phyloP scores from a whole-genome alignment of 148 eudicot species.

The Fagopyrum esculentum region DNA sequence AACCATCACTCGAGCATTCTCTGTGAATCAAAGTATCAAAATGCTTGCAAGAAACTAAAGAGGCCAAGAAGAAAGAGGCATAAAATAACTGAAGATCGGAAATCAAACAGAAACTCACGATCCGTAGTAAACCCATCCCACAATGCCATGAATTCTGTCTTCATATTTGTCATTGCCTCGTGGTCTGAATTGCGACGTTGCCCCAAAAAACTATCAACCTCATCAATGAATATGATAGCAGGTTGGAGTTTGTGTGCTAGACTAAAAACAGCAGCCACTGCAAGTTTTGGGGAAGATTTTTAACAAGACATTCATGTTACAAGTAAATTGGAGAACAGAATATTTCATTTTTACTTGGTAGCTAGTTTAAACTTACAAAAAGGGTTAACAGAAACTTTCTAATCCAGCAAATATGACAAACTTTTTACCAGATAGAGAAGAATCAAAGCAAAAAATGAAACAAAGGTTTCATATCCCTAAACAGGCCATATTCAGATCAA shows the following conservation, averaged over 20 bases:
- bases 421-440: not conserved
- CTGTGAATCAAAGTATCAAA: conserved; percentile 32
- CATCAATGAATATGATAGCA: conserved; percentile 90
- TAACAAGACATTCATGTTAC: not conserved
- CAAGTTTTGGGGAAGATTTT: conserved; percentile 18
- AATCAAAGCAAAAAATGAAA: not conserved
- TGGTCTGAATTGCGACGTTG: conserved; percentile 84
- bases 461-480: not conserved
- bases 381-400: not conserved
- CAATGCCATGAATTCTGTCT: conserved; percentile 90
- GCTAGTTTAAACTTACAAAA: not conserved
- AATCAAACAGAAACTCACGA: conserved; percentile 36
- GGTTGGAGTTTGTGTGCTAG: conserved; percentile 92
- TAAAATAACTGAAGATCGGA: not conserved
- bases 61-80: conserved; percentile 20
- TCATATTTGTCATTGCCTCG: conserved; percentile 89
- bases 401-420: not conserved
- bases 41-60: not conserved
- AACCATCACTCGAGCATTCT: conserved; percentile 93
- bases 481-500: conserved; percentile 6
- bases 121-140: conserved; percentile 98
- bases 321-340: not conserved
- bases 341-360: not conserved
- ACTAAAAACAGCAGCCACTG: conserved; percentile 95
- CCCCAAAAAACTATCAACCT: conserved; percentile 93